These are phyloP conservation scores for Chaetomiaceae sp. DNA, from an alignment of 2,329 filamentous ascomycete genomes.

Conservation along the genomic window DNA sequence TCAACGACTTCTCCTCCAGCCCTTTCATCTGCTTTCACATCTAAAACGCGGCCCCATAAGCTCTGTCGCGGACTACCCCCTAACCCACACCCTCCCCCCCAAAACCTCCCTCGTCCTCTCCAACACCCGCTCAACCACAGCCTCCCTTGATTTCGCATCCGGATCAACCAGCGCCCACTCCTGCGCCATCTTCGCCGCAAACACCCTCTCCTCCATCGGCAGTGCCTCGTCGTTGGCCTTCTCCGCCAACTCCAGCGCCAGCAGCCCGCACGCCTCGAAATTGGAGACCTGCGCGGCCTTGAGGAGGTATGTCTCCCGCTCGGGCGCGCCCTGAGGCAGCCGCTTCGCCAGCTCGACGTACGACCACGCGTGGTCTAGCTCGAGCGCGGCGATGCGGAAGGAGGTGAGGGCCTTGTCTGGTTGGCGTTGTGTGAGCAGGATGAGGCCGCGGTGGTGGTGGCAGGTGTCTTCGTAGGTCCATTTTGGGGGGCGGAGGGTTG, in stretches of 20 bases:
- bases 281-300: slow-evolving; percentile 33
- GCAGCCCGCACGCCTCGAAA: slow-evolving; percentile 26
- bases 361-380: slow-evolving; percentile 30
- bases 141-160: background rate
- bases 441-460: slow-evolving; percentile 29
- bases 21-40: too few species aligned
- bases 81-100: background rate
- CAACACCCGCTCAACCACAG: background rate
- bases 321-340: slow-evolving; percentile 25
- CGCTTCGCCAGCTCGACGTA: slow-evolving; percentile 29
- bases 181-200: background rate
- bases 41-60: too few species aligned
- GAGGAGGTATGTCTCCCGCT: slow-evolving; percentile 27
- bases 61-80: too few species aligned
- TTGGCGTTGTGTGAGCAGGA: slow-evolving; percentile 22
- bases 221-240: slow-evolving; percentile 14
- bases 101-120: background rate
- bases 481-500: slow-evolving; percentile 13
- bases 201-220: background rate
- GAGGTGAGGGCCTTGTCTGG: slow-evolving; percentile 24
- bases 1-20: too few species aligned
- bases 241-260: slow-evolving; percentile 24
- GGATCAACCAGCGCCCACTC: slow-evolving; percentile 3
- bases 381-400: slow-evolving; percentile 28
- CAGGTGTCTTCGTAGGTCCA: slow-evolving; percentile 37